Conservation (phyloP, 164 flowering plant genomes). For the Euptelea pleiosperma region DNA sequence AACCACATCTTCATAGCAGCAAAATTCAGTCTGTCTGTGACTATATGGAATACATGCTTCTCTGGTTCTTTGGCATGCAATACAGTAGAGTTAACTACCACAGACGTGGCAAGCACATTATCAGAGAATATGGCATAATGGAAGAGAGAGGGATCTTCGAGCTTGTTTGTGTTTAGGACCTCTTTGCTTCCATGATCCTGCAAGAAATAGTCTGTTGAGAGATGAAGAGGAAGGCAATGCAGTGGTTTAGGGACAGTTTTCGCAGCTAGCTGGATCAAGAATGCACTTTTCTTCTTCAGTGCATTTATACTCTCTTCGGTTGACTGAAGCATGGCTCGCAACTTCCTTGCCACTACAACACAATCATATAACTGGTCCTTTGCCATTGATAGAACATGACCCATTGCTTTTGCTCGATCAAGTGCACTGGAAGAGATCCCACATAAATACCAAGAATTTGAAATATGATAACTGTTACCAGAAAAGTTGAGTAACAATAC, state of each 20-base stretch:
- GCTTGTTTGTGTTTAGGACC: conserved; percentile 31
- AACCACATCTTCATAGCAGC: conserved; percentile 99
- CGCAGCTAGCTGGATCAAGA: conserved; percentile 88
- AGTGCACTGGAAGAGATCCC: conserved; percentile 49
- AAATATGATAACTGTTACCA: conserved; percentile 3
- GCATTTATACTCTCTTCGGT: conserved; percentile 54
- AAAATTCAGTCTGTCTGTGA: conserved; percentile 81
- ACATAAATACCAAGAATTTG: conserved; percentile 7
- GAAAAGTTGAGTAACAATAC: conserved; percentile 31
- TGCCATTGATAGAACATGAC: conserved; percentile 66
- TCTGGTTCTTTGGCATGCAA: conserved; percentile 73
- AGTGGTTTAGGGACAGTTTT: conserved; percentile 79
- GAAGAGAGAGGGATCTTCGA: conserved; percentile 73
- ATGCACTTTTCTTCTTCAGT: conserved; percentile 69
- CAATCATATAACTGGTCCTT: conserved; percentile 82
- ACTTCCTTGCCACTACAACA: conserved; percentile 56
- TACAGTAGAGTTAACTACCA: conserved; percentile 87
- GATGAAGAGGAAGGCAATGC: conserved; percentile 81
- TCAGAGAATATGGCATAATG: conserved; percentile 98
- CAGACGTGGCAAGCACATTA: conserved; percentile 93
- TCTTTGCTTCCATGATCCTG: conserved; percentile 33
- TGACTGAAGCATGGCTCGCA: conserved; percentile 90
- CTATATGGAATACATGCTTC: conserved; percentile 93
- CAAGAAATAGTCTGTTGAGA: conserved; percentile 63
- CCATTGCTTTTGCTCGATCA: conserved; percentile 88